Conservation (phyloP, 1,284 basidiomycete species). For the Agroathelia rolfsii region DNA sequence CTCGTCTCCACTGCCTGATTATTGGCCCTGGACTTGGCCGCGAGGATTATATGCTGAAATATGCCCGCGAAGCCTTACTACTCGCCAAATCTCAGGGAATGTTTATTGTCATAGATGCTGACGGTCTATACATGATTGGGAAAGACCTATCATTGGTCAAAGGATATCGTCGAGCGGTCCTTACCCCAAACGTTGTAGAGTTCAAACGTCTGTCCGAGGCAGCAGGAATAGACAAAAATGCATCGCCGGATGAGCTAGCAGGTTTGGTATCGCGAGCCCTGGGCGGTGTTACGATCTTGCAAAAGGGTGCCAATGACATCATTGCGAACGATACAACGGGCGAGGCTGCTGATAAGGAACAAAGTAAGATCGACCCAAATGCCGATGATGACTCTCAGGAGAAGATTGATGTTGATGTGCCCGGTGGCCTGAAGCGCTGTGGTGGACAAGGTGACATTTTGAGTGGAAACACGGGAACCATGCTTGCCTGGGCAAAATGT, state of each 20-base stretch:
- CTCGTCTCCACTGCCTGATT: conserved; percentile 84
- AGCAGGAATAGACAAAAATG: conserved; percentile 49
- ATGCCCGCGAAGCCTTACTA: conserved; percentile 47
- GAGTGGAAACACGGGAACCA: conserved; percentile 78
- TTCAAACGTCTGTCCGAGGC: conserved; percentile 79
- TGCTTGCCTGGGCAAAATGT: conserved; percentile 91
- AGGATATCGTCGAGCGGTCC: conserved; percentile 72
- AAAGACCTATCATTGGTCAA: conserved; percentile 67
- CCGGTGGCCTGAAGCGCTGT: conserved; percentile 85
- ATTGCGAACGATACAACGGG: conserved; percentile 58
- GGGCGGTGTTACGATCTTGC: conserved; percentile 84
- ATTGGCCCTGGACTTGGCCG: conserved; percentile 91
- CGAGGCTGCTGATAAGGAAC: conserved; percentile 29
- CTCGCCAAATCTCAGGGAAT: conserved; percentile 51
- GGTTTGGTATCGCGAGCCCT: conserved; percentile 60
- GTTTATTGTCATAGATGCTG: conserved; percentile 91
- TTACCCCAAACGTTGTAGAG: conserved; percentile 94
- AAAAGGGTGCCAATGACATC: conserved; percentile 78
- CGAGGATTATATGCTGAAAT: conserved; percentile 82
- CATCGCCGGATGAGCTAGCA: conserved; percentile 39
- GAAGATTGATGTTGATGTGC: conserved; percentile 56
- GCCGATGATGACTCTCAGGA: conserved; percentile 24
- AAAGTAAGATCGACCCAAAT: conserved; percentile 31
- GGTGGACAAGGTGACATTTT: conserved; percentile 95
- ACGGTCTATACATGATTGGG: conserved; percentile 75